A percentile compares a stretch with the other conserved stretches of the same genome.
These are phyloP conservation scores for Clausena lansium DNA, from an alignment of 345 rosid species.

Conservation along the genomic window DNA sequence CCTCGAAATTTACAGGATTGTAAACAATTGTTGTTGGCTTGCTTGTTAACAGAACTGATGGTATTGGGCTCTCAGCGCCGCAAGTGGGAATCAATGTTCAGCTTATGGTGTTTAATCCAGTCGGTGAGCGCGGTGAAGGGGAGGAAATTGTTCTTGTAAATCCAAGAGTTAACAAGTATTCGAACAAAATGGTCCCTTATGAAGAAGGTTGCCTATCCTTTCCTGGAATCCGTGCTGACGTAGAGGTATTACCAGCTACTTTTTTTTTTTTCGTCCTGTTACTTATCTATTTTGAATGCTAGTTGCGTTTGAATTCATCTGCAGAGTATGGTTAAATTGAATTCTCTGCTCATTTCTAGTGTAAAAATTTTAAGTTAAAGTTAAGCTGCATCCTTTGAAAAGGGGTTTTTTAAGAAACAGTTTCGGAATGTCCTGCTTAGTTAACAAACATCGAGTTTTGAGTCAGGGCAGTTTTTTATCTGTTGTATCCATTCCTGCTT, in stretches of 20 bases:
- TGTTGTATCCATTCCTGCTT: neutral
- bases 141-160: slow-evolving; percentile 89
- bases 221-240: slow-evolving; percentile 85
- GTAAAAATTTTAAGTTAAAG: neutral
- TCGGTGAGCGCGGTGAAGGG: slow-evolving; percentile 72
- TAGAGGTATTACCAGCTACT: slow-evolving; percentile 45
- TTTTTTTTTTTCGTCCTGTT: neutral
- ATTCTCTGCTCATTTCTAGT: neutral
- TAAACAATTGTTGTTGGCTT: slow-evolving; percentile 35
- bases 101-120: slow-evolving; percentile 92
- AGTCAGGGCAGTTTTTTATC: neutral
- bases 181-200: slow-evolving; percentile 59
- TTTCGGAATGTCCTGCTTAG: no score
- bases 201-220: slow-evolving; percentile 93
- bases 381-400: neutral
- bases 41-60: slow-evolving; percentile 76
- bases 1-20: slow-evolving; percentile 21
- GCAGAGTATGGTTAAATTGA: neutral
- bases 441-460: no score
- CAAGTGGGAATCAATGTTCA: slow-evolving; percentile 89
- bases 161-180: slow-evolving; percentile 68
- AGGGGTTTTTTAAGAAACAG: no score
- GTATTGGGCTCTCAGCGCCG: slow-evolving; percentile 94
- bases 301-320: neutral
- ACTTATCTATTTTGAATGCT: neutral